phyloP scores from a whole-genome alignment of 768 basidiomycete genomes.

The Boletales sp. region DNA sequence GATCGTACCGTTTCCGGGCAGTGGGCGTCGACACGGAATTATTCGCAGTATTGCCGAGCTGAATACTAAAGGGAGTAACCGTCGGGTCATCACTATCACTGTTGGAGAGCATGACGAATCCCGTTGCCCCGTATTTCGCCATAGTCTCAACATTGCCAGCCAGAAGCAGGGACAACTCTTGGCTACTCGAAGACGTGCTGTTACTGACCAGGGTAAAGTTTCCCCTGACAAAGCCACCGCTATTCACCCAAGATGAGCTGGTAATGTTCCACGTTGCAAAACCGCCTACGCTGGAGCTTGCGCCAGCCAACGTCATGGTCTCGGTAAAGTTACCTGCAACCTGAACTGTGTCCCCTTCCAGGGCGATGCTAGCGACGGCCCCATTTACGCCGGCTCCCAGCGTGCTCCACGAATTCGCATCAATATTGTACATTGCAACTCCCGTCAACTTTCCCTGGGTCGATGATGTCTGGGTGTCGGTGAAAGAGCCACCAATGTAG shows the following conservation, averaged over 20 bases:
- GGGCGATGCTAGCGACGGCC: constrained; percentile 56
- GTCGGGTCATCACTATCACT: constrained; percentile 51
- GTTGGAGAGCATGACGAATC: constrained; percentile 76
- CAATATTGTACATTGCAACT: constrained; percentile 70
- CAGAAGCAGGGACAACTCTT: constrained; percentile 50
- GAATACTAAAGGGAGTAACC: constrained; percentile 59
- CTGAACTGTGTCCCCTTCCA: constrained; percentile 50
- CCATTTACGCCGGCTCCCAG: constrained; percentile 78
- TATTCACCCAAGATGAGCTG: constrained; percentile 63
- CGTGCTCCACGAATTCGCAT: constrained; percentile 60
- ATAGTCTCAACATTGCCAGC: constrained; percentile 63
- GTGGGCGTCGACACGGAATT: constrained; percentile 30
- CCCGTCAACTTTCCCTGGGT: constrained; percentile 50
- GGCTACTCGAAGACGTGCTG: constrained; percentile 45
- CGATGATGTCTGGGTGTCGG: constrained; percentile 56
- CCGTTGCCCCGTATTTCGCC: constrained; percentile 67
- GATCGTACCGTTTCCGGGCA: constrained; percentile 37
- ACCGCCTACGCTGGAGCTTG: constrained; percentile 46
- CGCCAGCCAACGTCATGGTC: constrained; percentile 35
- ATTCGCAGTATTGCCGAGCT: constrained; percentile 44
- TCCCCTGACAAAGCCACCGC: constrained; percentile 71
- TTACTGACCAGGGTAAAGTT: constrained; percentile 68
- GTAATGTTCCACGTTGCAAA: constrained; percentile 73
- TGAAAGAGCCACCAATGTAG: constrained; percentile 88
- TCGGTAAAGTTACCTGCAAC: constrained; percentile 76